Evolutionary conservation across 257 asterid species (phyloP), one percentile per base, ranked within the genome.

Genomic region (Fraxinus pennsylvanica): DNA sequence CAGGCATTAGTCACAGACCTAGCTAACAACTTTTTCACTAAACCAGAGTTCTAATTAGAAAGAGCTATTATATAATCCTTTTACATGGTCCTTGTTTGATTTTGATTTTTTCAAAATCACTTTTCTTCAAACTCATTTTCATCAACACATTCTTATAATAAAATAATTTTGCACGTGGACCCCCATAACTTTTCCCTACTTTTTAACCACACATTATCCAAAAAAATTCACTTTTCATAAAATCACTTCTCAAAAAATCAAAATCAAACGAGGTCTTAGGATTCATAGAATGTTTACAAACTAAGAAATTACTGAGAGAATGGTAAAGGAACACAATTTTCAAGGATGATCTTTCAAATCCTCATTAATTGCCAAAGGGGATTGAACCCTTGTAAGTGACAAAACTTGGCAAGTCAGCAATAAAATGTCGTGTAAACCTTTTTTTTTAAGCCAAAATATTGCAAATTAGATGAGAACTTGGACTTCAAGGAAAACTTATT

Each of bases 391-490:
- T 68, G 67, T 38, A n/a, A 25, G 68, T 61, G 54, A 35, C 39
- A 43, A 57, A 74, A 35, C 72, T 63, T 30, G 70, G 67, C 68
- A 72, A 39, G 45, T 61, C 78, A 71, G 59, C 43, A 41, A 41
- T 38, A 77, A 25, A 61, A 73, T 22, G 68, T 61, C 10, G 25
- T 36, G 25, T 45, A 75, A 15, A 21, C 80, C 3, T 30, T 30
- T 39, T 33, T 72, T 36, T 38, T 61, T 50, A 68, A 22, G 47
- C 65, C 38, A 50, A 33, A 72, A 35, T n/a, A 27, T 80, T 50
- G 45, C 73, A 71, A 41, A 22, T 74, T 74, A 78, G 66, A 79
- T 63, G 22, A 71, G 30, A 70, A 41, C 1, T 72, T 21, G 72
- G 72, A 69, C 36, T 68, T 52, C 47, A n/a, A 32, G 27, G 74